Evolutionary conservation across 352 stramenopile species (phyloP), one percentile per base, ranked within the genome.

Genomic region (Phytophthora macrochlamydospora): DNA sequence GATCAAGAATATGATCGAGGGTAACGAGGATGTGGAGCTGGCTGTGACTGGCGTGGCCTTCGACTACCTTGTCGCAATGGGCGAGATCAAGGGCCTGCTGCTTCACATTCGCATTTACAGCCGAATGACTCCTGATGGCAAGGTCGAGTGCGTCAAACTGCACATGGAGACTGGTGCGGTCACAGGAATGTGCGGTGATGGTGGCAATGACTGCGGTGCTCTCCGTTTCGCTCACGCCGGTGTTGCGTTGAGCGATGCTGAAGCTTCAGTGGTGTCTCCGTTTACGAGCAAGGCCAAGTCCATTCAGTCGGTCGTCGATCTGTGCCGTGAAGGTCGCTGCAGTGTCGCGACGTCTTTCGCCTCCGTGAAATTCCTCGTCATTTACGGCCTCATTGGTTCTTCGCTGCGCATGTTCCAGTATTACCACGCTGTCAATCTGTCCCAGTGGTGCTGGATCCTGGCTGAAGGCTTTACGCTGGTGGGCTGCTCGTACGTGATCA

Each of bases 321-420:
- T 98, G 31, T 85, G 91, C 11, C 80, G 75, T 50, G 92, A 98
- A 75, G 92, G 92, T 33, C 85, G 91, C 7, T 95, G 90, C 76
- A 85, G 83, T 51, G 53, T 98, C 28, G 79, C 91, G 2, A 97
- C 89, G 14, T 93, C 90, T 31, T 93, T 97, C 40, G 79, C 73
- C 12, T 82, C 73, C 13, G 85, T 97, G 67, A 97, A 97, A 69
- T 96, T 93, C 59, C 76, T 96, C 49, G 84, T 97, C 48, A 86
- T 97, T 62, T 97, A 97, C 67, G 91, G 91, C 24, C 65, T 96
- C 75, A 79, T 96, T 31, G 68, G 79, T 14, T 86, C 72, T 30
- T 75, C 81, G 7, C 66, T 92, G 30, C 80, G 92, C 7, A 72
- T 94, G 51, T 78, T 81, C 33, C 76, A 78, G 73, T 93, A 89